Evolutionary conservation across 2,329 filamentous ascomycete species (phyloP).

Genomic region (Alternaria metachromatica): DNA sequence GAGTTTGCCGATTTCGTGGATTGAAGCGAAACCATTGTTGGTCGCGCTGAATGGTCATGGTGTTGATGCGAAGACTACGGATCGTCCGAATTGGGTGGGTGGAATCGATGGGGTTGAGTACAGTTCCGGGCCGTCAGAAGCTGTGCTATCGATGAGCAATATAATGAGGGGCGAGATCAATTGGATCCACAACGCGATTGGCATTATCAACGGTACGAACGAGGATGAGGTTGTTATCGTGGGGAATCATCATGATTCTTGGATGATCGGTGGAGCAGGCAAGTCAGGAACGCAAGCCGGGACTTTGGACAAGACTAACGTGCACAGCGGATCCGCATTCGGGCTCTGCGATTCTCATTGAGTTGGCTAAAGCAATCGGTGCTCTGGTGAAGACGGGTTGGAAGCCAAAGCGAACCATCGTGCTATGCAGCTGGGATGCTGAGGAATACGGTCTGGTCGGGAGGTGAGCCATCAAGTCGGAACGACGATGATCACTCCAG

Average conservation of each 20-base stretch:
- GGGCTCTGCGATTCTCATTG: slow-evolving; percentile 57
- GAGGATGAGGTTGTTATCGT: slow-evolving; percentile 60
- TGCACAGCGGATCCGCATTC: slow-evolving; percentile 56
- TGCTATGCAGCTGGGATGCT: slow-evolving; percentile 52
- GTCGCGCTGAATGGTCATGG: slow-evolving; percentile 83
- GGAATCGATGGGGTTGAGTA: slow-evolving; percentile 38
- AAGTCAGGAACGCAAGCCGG: not conserved
- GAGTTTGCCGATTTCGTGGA: slow-evolving; percentile 84
- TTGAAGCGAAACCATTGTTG: slow-evolving; percentile 80
- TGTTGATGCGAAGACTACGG: slow-evolving; percentile 56
- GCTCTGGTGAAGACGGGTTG: slow-evolving; percentile 57
- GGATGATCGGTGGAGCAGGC: slow-evolving; percentile 59
- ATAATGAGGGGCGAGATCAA: slow-evolving; percentile 76
- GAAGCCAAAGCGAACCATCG: slow-evolving; percentile 50
- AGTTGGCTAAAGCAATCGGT: slow-evolving; percentile 58
- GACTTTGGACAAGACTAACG: not conserved
- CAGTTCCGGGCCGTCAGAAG: slow-evolving; percentile 56
- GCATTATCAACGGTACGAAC: slow-evolving; percentile 71
- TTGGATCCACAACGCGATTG: slow-evolving; percentile 79
- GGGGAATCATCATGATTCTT: slow-evolving; percentile 62
- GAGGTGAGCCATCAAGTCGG: not conserved
- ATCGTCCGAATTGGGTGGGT: slow-evolving; percentile 45
- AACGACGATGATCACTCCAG: not conserved
- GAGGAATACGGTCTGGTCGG: slow-evolving; percentile 49
- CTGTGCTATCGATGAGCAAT: slow-evolving; percentile 57